phyloP scores from a whole-genome alignment of 2,329 filamentous ascomycete species.

The Graphiopsis chlorocephala region DNA sequence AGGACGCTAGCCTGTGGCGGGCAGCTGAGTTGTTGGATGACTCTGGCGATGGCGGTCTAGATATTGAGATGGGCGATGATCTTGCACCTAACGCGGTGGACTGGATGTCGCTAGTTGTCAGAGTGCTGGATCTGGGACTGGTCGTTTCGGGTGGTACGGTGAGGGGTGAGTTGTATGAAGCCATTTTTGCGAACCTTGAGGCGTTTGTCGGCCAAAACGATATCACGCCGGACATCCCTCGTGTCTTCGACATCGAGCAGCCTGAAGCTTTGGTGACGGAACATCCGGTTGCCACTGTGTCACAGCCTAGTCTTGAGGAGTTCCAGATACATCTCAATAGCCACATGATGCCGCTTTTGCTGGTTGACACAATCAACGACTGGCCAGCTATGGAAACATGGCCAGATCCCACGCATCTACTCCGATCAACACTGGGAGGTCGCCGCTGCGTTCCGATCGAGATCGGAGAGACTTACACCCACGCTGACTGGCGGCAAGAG shows the following conservation, averaged over 20 bases:
- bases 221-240: neutral
- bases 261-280: constrained; percentile 18
- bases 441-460: constrained; percentile 81
- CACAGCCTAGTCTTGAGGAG: constrained; percentile 18
- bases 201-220: constrained; percentile 23
- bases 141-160: constrained; percentile 68
- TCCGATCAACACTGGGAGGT: constrained; percentile 71
- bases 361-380: constrained; percentile 60
- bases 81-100: constrained; percentile 17
- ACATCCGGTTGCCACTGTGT: constrained; percentile 13
- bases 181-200: constrained; percentile 53
- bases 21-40: constrained; percentile 40
- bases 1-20: constrained; percentile 66
- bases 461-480: constrained; percentile 77
- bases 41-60: neutral
- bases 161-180: constrained; percentile 47
- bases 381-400: constrained; percentile 84
- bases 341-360: constrained; percentile 58
- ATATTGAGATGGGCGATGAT: neutral
- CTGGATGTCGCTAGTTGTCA: constrained; percentile 60
- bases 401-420: constrained; percentile 70
- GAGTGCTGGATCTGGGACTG: constrained; percentile 69
- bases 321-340: constrained; percentile 32
- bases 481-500: constrained; percentile 78
- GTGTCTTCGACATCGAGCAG: constrained; percentile 13